Conservation (phyloP, 2,329 filamentous ascomycete genomes). For the Pestalotiopsis sp. region DNA sequence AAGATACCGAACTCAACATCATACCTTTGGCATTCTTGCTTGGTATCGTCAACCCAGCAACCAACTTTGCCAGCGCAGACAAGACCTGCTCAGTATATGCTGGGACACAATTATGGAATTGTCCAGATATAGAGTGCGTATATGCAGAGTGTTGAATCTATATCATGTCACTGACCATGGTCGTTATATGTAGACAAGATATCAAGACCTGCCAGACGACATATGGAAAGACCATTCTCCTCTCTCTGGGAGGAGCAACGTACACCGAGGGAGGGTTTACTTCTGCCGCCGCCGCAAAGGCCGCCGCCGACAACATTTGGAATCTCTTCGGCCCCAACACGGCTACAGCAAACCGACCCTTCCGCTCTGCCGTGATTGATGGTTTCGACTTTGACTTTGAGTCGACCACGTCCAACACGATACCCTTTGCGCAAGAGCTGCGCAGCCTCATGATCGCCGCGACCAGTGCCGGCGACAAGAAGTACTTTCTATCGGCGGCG, state of each 20-base stretch:
- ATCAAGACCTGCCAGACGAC: slow-evolving; percentile 62
- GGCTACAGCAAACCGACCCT: slow-evolving; percentile 60
- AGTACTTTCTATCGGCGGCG: slow-evolving; percentile 64
- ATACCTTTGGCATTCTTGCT: slow-evolving; percentile 68
- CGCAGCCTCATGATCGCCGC: slow-evolving; percentile 57
- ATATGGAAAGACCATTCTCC: slow-evolving; percentile 69
- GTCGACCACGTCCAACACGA: slow-evolving; percentile 59
- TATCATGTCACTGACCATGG: background rate
- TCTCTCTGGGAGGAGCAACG: slow-evolving; percentile 73
- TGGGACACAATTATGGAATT: slow-evolving; percentile 61
- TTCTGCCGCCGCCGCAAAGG: slow-evolving; percentile 50
- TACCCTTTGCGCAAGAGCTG: slow-evolving; percentile 60
- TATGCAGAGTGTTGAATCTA: slow-evolving; percentile 5
- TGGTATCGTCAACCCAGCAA: slow-evolving; percentile 49
- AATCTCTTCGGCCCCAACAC: slow-evolving; percentile 67
- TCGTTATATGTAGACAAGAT: slow-evolving; percentile 39
- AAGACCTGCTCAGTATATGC: slow-evolving; percentile 61
- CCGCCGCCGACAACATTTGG: slow-evolving; percentile 68
- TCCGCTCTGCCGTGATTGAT: slow-evolving; percentile 66
- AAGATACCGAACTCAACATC: slow-evolving; percentile 53
- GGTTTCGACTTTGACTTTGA: slow-evolving; percentile 82
- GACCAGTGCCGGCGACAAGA: slow-evolving; percentile 47
- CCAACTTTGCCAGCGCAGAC: slow-evolving; percentile 69
- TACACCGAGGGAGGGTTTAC: slow-evolving; percentile 71
- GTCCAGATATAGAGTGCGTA: slow-evolving; percentile 65